Percentiles rank a stretch among this genome's conserved stretches.
These are phyloP conservation scores for Arachnopeziza araneosa DNA, from an alignment of 2,329 filamentous ascomycete species.

Conservation along the genomic window DNA sequence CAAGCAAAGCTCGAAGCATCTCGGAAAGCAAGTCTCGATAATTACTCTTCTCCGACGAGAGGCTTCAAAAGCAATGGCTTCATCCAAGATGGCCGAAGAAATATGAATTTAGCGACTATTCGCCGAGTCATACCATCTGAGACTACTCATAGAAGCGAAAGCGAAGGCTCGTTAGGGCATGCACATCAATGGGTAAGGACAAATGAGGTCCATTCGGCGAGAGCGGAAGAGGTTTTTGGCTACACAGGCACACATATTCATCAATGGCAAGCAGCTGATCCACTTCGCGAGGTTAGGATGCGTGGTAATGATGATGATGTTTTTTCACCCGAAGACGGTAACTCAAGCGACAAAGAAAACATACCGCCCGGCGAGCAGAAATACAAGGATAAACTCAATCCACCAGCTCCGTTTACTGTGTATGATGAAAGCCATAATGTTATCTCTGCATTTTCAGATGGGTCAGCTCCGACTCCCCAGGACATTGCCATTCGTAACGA, in stretches of 20 bases:
- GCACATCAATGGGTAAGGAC: slow-evolving; percentile 11
- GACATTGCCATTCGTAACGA: slow-evolving; percentile 26
- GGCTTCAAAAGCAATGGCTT: neutral
- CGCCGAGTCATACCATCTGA: slow-evolving; percentile 19
- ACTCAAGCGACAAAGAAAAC: slow-evolving; percentile 12
- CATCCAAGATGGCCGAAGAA: neutral
- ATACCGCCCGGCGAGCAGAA: neutral
- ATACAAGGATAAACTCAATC: neutral
- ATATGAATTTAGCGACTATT: slow-evolving; percentile 20
- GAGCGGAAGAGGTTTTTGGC: slow-evolving; percentile 12
- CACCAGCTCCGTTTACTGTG: neutral
- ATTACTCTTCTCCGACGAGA: neutral
- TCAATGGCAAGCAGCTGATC: slow-evolving; percentile 20
- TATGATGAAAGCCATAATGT: neutral
- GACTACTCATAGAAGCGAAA: neutral
- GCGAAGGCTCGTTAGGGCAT: neutral
- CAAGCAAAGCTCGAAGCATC: slow-evolving; percentile 18
- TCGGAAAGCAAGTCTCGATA: slow-evolving; percentile 12
- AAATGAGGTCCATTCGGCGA: slow-evolving; percentile 9
- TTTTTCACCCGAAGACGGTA: slow-evolving; percentile 5
- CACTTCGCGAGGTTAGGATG: slow-evolving; percentile 12
- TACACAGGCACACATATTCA: slow-evolving; percentile 15
- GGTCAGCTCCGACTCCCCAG: slow-evolving; percentile 18
- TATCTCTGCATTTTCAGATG: neutral
- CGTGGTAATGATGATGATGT: slow-evolving; percentile 19